Evolutionary conservation across 441 rosid genomes (phyloP), one percentile per base, ranked within the genome.

Genomic region (Gossypium davidsonii): DNA sequence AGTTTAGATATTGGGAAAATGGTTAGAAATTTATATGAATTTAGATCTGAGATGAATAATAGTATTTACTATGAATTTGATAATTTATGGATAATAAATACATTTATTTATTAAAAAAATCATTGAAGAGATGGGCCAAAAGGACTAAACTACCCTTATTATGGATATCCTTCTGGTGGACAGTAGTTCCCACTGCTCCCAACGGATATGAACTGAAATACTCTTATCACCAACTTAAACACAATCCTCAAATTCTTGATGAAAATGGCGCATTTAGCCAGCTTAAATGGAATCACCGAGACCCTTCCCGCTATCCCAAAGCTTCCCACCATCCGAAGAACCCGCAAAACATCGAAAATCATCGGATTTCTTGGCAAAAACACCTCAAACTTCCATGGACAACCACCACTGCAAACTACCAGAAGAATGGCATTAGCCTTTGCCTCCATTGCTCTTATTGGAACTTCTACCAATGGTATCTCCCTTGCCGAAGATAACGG

Each of bases 401-500:
- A 69, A 26, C 79, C 8, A 11, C 62, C 62, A 59, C 39, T 14
- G 49, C 88, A 83, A 46, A 70, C 85, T 52, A 84, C 90, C 66
- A 87, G 92, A 76, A 83, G 93, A 65, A 74, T 79, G 26, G 76
- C 90, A 59, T 9, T 92, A 65, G 77, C 90, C 76, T 86, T 87
- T 73, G 83, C 89, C 75, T 91, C 96, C 0, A 23, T 87, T 53
- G 79, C 88, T 26, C 82, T 89, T 1, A 14, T 78, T 39, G 85
- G 79, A 49, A 73, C 62, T 58, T 71, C 75, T 10, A 76, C 79
- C n/a, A 76, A 70, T 9, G 83, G 77, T 17, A 65, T 73, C 48
- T 83, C 95, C 44, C 79, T 82, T 3, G 97, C 96, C 6, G 83
- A 88, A 74, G 91, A 85, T 46, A 92, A 92, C 57, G 92, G 92